Evolutionary conservation across 495 filamentous ascomycete species (phyloP), one percentile per base, ranked within the genome.

Genomic region (Pyronema omphalodes): DNA sequence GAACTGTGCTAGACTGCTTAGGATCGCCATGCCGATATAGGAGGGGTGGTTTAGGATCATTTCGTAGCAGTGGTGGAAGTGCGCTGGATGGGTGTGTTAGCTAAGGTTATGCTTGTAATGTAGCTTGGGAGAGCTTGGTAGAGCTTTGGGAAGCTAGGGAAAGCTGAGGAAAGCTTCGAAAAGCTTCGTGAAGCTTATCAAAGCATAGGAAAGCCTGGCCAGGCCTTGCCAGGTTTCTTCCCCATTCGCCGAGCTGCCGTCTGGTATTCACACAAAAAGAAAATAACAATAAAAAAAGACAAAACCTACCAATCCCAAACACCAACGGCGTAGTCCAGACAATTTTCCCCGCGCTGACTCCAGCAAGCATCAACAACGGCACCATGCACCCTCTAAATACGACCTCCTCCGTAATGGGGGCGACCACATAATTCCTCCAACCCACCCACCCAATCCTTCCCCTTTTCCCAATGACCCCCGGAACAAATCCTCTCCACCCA

Each of bases 41-140:
- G 81, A 79, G 12, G 89, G 86, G 62, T 94, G 77, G 0, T 80
- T 83, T 8, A 93, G 70, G 34, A 80, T 77, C 70, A 89, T 95
- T 69, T 98, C 91, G 70, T 94, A 94, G 67, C 88, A 86, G 69
- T 96, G 91, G 68, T 98, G 89, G 29, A 94, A 67, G 70, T 98
- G 91, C 9, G 88, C 86, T 65, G 14, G 6, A 9, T 4, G n/a
- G 3, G 3, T 34, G 3, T 17, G 9, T 50, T 34, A 35, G 29
- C 17, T 19, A 19, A 5, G 23, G 5, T 29, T 29, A n/a, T n/a
- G n/a, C 23, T 29, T 29, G 5, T 29, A 29, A 29, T 29, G 2
- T 5, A 29, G 23, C 23, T 29, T 5, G 2, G 5, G 23, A 1
- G 23, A 5, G 5, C 23, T 29, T n/a, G n/a, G n/a, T n/a, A n/a